Evolutionary conservation across 1,139 yeast species (phyloP).

Genomic region (Geotrichum macrosporum): DNA sequence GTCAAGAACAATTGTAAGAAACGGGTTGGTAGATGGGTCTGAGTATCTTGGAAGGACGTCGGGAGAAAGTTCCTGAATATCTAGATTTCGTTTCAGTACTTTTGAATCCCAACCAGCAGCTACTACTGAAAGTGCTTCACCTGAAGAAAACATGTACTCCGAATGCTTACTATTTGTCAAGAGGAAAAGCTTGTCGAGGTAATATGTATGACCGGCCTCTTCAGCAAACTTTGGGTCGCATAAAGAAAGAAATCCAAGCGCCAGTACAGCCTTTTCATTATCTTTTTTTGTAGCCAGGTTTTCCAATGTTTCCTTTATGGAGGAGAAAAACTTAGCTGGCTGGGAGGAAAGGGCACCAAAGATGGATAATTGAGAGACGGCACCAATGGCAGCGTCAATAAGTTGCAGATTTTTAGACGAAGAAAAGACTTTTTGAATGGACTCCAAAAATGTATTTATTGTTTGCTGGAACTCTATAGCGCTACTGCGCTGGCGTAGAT

Average conservation of each 20-base stretch:
- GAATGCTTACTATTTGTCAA: constrained; percentile 66
- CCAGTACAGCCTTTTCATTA: constrained; percentile 57
- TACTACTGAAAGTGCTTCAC: constrained; percentile 73
- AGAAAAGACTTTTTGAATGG: constrained; percentile 4
- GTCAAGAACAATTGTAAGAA: constrained; percentile 40
- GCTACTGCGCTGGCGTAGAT: constrained; percentile 40
- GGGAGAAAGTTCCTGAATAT: constrained; percentile 39
- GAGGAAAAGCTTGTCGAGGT: constrained; percentile 49
- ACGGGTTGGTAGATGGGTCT: constrained; percentile 8
- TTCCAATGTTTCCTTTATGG: constrained; percentile 37
- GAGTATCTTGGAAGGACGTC: constrained; percentile 5
- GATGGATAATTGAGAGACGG: constrained; percentile 54
- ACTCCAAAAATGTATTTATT: constrained; percentile 1
- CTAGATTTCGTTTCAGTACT: constrained; percentile 49
- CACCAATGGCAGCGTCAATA: constrained; percentile 42
- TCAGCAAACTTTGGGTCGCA: constrained; percentile 32
- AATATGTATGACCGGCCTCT: constrained; percentile 34
- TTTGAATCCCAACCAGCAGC: constrained; percentile 76
- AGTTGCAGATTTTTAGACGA: constrained; percentile 19
- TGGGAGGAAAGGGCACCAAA: constrained; percentile 51
- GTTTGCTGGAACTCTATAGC: constrained; percentile 15
- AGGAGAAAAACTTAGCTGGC: constrained; percentile 28
- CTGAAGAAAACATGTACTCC: constrained; percentile 71
- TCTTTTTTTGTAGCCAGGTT: constrained; percentile 46
- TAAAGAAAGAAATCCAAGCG: constrained; percentile 55